These are phyloP conservation scores for Leccinum imitatum DNA, from an alignment of 768 basidiomycete genomes.

Conservation along the genomic window DNA sequence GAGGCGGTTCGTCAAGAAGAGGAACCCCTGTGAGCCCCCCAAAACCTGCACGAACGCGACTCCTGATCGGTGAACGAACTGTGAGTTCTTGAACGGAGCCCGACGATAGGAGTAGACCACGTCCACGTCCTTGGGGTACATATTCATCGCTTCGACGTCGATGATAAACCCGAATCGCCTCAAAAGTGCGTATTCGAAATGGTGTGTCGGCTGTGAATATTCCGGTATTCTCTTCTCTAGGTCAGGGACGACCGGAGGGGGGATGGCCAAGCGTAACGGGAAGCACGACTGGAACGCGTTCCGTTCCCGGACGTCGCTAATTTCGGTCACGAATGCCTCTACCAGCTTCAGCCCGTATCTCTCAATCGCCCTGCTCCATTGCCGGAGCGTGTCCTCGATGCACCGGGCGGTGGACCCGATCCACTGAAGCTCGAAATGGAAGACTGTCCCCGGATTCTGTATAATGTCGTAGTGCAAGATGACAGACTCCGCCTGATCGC, in stretches of 20 bases:
- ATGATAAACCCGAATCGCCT: constrained; percentile 78
- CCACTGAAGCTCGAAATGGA: constrained; percentile 98
- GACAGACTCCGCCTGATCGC: constrained; percentile 85
- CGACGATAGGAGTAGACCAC: constrained; percentile 90
- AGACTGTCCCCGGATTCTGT: constrained; percentile 91
- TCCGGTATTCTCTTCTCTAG: constrained; percentile 68
- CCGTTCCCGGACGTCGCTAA: constrained; percentile 78
- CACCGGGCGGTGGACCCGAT: constrained; percentile 89
- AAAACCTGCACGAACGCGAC: constrained; percentile 89
- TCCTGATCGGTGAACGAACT: constrained; percentile 90
- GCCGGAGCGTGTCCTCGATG: constrained; percentile 83
- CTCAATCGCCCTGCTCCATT: constrained; percentile 82
- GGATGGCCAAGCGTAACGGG: constrained; percentile 72
- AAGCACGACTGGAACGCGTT: constrained; percentile 93
- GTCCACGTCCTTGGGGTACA: constrained; percentile 81
- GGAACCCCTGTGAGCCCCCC: constrained; percentile 74
- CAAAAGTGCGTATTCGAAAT: constrained; percentile 80
- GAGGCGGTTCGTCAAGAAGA: constrained; percentile 87
- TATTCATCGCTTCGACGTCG: constrained; percentile 73
- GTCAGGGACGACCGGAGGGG: constrained; percentile 70
- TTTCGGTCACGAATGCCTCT: constrained; percentile 91
- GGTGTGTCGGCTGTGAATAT: constrained; percentile 62
- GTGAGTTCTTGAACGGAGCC: constrained; percentile 73
- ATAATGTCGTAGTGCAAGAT: constrained; percentile 92
- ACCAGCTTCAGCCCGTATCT: constrained; percentile 89